Conservation (phyloP, 305 asterid species). For the Fraxinus angustifolia region DNA sequence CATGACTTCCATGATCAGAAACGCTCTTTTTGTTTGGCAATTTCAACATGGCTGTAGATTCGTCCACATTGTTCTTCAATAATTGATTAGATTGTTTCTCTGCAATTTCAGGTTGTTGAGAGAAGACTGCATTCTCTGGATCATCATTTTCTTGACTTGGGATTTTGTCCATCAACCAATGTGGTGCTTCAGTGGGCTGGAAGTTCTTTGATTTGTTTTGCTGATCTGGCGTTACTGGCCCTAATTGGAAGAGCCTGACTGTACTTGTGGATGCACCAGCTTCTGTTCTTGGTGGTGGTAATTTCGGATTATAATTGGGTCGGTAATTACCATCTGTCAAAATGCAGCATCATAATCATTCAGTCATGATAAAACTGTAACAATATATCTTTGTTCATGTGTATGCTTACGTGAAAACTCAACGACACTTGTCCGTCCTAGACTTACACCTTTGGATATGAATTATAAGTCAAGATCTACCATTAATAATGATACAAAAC, state of each 20-base stretch:
- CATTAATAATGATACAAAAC: background rate
- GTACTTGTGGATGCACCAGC: slow-evolving; percentile 39
- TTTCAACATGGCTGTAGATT: slow-evolving; percentile 14
- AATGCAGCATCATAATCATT: slow-evolving; percentile 28
- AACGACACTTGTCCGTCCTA: slow-evolving; percentile 6
- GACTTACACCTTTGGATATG: slow-evolving; percentile 8
- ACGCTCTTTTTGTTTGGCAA: slow-evolving; percentile 27
- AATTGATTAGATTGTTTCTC: slow-evolving; percentile 33
- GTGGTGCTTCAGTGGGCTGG: slow-evolving; percentile 37
- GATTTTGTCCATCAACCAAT: slow-evolving; percentile 27
- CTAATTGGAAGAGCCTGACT: slow-evolving; percentile 33
- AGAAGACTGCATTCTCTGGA: slow-evolving; percentile 27
- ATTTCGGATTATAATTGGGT: slow-evolving; percentile 33
- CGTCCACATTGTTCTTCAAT: slow-evolving; percentile 24
- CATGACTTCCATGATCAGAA: slow-evolving; percentile 34
- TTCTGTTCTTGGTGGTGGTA: slow-evolving; percentile 44
- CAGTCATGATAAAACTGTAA: background rate
- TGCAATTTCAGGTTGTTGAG: slow-evolving; percentile 31
- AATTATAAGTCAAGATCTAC: background rate
- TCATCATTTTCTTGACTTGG: slow-evolving; percentile 32
- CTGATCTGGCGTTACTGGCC: slow-evolving; percentile 61
- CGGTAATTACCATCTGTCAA: slow-evolving; percentile 49
- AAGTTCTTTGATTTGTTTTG: slow-evolving; percentile 35
- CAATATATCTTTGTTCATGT: slow-evolving; percentile 13
- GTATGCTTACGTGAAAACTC: background rate